Evolutionary conservation across 768 basidiomycete species (phyloP).

Genomic region (Phlegmacium glaucopus): DNA sequence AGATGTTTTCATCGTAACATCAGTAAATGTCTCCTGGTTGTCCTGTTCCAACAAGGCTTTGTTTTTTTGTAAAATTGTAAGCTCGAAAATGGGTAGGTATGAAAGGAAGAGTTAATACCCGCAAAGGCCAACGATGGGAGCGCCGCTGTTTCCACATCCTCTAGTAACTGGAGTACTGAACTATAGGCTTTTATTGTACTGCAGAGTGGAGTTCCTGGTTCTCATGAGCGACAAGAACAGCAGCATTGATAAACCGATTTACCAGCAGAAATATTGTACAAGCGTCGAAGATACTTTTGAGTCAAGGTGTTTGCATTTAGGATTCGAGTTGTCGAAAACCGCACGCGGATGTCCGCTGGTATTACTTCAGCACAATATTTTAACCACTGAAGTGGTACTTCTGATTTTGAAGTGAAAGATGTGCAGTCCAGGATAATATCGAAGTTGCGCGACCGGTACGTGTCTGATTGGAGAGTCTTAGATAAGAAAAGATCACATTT

Average conservation of each 20-base stretch:
- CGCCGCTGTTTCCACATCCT: conserved; percentile 49
- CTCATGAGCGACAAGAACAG: background rate
- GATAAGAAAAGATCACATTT: background rate
- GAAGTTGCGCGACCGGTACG: conserved; percentile 47
- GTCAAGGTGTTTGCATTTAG: conserved; percentile 72
- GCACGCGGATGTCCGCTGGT: conserved; percentile 62
- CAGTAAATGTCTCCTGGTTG: conserved; percentile 44
- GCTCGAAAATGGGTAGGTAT: conserved; percentile 1
- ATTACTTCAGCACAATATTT: conserved; percentile 78
- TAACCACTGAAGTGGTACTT: conserved; percentile 79
- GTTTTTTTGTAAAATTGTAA: background rate
- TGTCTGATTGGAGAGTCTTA: conserved; percentile 52
- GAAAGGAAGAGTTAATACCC: conserved; percentile 30
- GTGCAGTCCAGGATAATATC: conserved; percentile 84
- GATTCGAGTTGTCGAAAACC: conserved; percentile 59
- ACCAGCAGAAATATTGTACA: conserved; percentile 70
- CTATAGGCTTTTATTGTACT: conserved; percentile 56
- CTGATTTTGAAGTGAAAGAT: conserved; percentile 67
- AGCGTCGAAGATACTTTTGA: conserved; percentile 69
- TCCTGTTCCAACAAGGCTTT: conserved; percentile 66
- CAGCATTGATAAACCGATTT: conserved; percentile 2
- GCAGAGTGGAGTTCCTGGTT: conserved; percentile 50
- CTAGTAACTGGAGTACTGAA: conserved; percentile 58
- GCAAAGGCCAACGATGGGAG: conserved; percentile 49
- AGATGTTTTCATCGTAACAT: conserved; percentile 66